Percentiles rank a stretch among this genome's conserved stretches.
phyloP scores from a whole-genome alignment of 768 basidiomycete species.

The Kwoniella botswanensis region DNA sequence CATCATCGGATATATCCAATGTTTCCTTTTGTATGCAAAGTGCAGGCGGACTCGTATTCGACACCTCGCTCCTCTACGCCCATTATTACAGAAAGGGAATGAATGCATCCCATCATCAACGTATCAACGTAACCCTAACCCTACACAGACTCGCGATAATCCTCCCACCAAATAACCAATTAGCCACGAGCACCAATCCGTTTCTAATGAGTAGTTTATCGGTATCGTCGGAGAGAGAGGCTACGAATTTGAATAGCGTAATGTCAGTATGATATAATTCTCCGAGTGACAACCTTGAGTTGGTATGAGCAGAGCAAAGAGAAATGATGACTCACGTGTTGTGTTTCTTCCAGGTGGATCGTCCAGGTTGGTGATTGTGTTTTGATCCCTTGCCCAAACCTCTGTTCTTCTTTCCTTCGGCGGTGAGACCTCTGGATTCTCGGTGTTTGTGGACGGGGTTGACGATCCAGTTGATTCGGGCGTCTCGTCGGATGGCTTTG shows the following conservation, averaged over 20 bases:
- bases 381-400: constrained; percentile 94
- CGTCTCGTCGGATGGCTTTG: constrained; percentile 83
- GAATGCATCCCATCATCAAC: constrained; percentile 24
- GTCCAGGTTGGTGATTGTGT: constrained; percentile 88
- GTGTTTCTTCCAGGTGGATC: constrained; percentile 96
- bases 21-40: background rate
- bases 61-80: background rate
- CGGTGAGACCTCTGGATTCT: constrained; percentile 96
- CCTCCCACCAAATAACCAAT: constrained; percentile 6
- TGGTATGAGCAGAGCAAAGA: no score
- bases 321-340: constrained; percentile 67
- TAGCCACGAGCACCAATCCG: constrained; percentile 24
- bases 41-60: background rate
- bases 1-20: no score
- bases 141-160: constrained; percentile 4
- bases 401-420: constrained; percentile 96
- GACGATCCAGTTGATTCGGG: constrained; percentile 98
- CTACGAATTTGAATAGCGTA: constrained; percentile 4
- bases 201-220: constrained; percentile 47
- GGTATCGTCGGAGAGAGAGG: constrained; percentile 60
- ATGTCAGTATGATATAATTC: background rate
- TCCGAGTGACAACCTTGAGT: no score
- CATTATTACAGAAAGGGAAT: constrained; percentile 15
- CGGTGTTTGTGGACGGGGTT: constrained; percentile 99
- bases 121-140: constrained; percentile 8